Evolutionary conservation across 352 stramenopile species (phyloP), one percentile per base, ranked within the genome.

Genomic region (Globisporangium nunn): DNA sequence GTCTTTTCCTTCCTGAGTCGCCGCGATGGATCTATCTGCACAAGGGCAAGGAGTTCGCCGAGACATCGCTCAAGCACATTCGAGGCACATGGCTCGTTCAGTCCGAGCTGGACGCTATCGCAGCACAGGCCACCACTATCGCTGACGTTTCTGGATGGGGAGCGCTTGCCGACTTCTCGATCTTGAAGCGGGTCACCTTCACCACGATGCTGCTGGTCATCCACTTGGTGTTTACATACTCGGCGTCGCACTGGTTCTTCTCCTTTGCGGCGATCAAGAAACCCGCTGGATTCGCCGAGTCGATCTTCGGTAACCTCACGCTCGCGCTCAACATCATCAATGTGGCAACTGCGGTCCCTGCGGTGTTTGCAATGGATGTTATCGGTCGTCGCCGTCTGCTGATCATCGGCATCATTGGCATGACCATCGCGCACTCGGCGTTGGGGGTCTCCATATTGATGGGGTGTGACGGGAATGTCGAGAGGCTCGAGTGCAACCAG

Each of bases 11-110:
- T 6, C 75, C 75, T 0, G 75, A 86, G 50, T 72, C 61, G 18
- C 75, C 75, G 50, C 73, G 75, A 12, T 86, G 68, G 68, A 65
- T 70, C 14, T 75, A 82, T 63, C 23, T 66, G 59, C 55, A 78
- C 46, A 78, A 73, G 44, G 69, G 73, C 48, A 70, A 74, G 17
- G 71, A 81, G 1, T 55, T 57, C 47, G 75, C 75, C 1, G 63
- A 71, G 48, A 47, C 47, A 12, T 52, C 70, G 14, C 64, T 77
- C 45, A 69, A 58, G 29, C 58, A 56, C 15, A 55, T 77, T 5
- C 64, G 62, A 7, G n/a, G 63, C 31, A 70, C 61, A 30, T 55
- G 62, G 41, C 54, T 63, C 46, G 63, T 75, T 30, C 40, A 58
- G 18, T 50, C 50, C 40, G 62, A 72, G 23, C 61, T 75, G 17